A percentile compares a stretch with the other conserved stretches of the same genome.
Conservation (phyloP, 441 rosid genomes). For the Populus hybrid region DNA sequence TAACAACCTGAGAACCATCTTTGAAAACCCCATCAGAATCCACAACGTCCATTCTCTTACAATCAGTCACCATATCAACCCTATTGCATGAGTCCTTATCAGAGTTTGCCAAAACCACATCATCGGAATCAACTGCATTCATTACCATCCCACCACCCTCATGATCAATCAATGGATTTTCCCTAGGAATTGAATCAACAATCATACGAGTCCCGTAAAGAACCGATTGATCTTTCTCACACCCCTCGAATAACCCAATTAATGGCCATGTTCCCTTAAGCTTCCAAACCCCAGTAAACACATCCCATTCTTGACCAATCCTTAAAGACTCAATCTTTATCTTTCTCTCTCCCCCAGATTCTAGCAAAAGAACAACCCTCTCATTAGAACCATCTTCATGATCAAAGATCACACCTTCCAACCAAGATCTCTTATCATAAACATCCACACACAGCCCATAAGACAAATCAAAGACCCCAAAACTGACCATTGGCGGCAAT, state of each 20-base stretch:
- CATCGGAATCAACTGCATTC: background rate
- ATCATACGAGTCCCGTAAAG: background rate
- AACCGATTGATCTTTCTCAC: background rate
- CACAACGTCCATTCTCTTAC: background rate
- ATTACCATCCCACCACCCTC: background rate
- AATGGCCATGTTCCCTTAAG: slow-evolving; percentile 10
- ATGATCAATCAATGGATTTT: background rate
- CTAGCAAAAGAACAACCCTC: slow-evolving; percentile 11
- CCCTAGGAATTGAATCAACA: background rate
- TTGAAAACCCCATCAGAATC: background rate
- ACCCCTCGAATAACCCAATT: background rate
- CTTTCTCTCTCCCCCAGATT: background rate
- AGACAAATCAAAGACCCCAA: background rate
- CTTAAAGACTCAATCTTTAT: background rate
- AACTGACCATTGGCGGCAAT: background rate
- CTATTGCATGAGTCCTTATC: background rate
- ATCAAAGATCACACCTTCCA: slow-evolving; percentile 14
- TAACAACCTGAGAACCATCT: background rate
- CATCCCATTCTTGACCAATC: slow-evolving; percentile 10
- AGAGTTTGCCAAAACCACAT: background rate
- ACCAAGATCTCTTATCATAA: background rate
- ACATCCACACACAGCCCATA: slow-evolving; percentile 15
- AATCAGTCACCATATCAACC: background rate
- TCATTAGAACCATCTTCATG: background rate
- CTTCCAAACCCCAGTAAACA: slow-evolving; percentile 1